Evolutionary conservation across 2,329 filamentous ascomycete genomes (phyloP), one percentile per base, ranked within the genome.

Genomic region (Rosellinia necatrix): DNA sequence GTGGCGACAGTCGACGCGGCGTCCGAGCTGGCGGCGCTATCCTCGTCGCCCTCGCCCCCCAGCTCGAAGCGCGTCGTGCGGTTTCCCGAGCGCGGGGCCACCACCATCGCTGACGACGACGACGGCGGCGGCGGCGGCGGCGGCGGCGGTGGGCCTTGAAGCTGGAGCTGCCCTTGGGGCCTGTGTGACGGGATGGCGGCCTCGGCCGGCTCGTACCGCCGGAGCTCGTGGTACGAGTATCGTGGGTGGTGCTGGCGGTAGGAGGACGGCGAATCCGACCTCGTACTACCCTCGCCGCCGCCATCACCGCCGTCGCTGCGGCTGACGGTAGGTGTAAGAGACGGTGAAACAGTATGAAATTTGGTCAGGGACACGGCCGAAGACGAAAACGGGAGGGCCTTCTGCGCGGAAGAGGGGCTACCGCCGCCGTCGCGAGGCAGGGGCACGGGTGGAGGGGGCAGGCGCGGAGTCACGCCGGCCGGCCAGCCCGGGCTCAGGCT

Each of bases 381-480:
- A 12, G 37, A 49, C 38, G 56, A 49, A 19, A 37, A 30, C 9
- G 48, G 56, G 8, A 56, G 12, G 29, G 37, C 30, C 17, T 42
- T 49, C 6, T 32, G 37, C n/a, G 44, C n/a, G 12, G 57, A 41
- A 1, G 30, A 24, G 21, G 30, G 48, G 17, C 41, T 30, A 29
- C 41, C 29, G 7, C 22, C 19, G 8, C 19, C 37, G 4, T 27
- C 19, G 17, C 54, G 47, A 27, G 51, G 46, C 13, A 59, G 13
- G n/a, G 58, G 56, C 17, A 61, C 56, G 4, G 58, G 58, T 7
- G 58, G 58, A 15, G 58, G 58, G 2, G 58, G 58, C 6, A 61
- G 22, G 17, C 50, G 37, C 24, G 53, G 59, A 2, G 24, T 35
- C 15, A 21, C 38, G 32, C 19, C 21, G 13, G 37, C 19, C n/a